Evolutionary conservation across 1,284 basidiomycete species (phyloP), one percentile per base, ranked within the genome.

Genomic region (Ustilago hordei): DNA sequence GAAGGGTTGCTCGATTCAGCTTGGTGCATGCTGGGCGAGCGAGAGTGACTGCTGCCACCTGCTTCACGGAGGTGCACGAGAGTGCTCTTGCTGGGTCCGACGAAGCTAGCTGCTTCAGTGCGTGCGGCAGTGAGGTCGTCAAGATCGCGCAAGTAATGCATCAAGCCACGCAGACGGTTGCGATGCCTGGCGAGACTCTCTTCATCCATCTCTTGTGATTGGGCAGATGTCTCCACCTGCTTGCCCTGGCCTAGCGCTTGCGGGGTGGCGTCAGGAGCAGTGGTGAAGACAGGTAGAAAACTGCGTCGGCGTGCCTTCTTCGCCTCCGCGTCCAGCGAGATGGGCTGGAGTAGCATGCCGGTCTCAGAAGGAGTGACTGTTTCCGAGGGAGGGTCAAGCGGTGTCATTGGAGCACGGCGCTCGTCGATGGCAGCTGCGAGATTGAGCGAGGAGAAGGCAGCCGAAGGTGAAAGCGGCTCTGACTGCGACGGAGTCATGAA

Each of bases 71-170:
- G 63, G 23, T 71, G 69, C 11, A 60, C 60, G 13, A 71, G 63
- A 7, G 55, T 55, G 60, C 63, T 71, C 60, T 66, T 71, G 60
- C 69, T 71, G 9, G 69, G 63, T 36, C 60, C 69, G 17, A 71
- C 60, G 28, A 62, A 65, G 2, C 63, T 62, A 38, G 55, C 55
- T 19, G 69, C 63, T 36, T 66, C 64, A 43, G 57, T 67, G 41
- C 69, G 64, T 23, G 60, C 64, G 3, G 72, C 67, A 4, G 64
- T 57, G 38, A 99, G 89, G 84, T 98, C 95, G 83, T 95, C 92
- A 90, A 99, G 92, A 83, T 99, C 96, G 81, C 92, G 92, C 23
- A 99, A 89, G 87, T 98, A 98, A 17, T 93, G 92, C 92, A 98
- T 95, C 45, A 99, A 91, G 12, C 93, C 93, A 68, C 93, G 91